phyloP scores from a whole-genome alignment of 495 filamentous ascomycete genomes.

The Lasiosphaeria ovina region DNA sequence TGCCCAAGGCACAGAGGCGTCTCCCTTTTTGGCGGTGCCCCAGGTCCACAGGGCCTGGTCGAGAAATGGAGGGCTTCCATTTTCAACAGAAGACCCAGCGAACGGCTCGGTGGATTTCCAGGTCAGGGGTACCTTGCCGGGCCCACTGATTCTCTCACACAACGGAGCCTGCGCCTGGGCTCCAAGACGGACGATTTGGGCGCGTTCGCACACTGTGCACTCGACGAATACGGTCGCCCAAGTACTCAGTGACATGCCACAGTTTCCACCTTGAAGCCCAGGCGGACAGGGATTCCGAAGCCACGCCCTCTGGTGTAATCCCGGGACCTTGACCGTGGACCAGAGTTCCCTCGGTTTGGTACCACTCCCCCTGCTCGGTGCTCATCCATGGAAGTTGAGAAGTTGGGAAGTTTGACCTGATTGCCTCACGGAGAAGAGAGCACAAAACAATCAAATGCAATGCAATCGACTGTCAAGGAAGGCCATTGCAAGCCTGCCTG shows the following conservation, averaged over 20 bases:
- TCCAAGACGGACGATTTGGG: neutral
- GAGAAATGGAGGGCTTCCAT: conserved; percentile 19
- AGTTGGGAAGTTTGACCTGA: too few relatives aligned
- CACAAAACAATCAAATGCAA: too few relatives aligned
- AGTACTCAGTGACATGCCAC: neutral
- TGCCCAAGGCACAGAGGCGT: conserved; percentile 11
- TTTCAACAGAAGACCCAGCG: conserved; percentile 21
- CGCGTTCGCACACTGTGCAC: neutral
- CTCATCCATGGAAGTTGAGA: too few relatives aligned
- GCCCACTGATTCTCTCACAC: conserved; percentile 3
- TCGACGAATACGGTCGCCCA: too few relatives aligned
- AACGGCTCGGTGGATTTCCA: conserved; percentile 28
- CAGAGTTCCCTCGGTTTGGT: neutral
- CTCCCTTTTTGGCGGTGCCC: conserved; percentile 19
- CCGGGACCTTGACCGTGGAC: neutral
- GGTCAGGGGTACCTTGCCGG: conserved; percentile 21
- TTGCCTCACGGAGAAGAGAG: too few relatives aligned
- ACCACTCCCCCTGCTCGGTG: neutral
- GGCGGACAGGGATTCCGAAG: neutral
- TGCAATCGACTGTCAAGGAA: too few relatives aligned
- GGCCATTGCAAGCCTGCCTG: too few relatives aligned
- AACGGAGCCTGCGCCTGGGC: conserved; percentile 5
- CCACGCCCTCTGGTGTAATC: neutral
- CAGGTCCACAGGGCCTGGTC: conserved; percentile 6
- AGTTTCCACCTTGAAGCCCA: neutral